Conservation (phyloP, 768 basidiomycete genomes). For the Gloeopeniophorella convolvens region DNA sequence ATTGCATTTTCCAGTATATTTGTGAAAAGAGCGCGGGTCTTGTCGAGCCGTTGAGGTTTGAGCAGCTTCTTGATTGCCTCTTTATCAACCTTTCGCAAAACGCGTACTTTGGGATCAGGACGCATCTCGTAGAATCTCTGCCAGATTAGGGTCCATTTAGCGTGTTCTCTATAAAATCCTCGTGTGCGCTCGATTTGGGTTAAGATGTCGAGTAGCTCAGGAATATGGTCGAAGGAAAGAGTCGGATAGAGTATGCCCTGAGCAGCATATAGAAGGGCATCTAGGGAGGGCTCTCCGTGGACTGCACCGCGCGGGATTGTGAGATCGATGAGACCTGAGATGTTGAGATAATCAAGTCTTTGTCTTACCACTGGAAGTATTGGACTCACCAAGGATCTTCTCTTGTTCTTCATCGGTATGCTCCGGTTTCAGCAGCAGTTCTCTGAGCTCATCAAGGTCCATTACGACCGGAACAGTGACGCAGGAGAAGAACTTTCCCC, state of each 20-base stretch:
- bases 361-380: not conserved
- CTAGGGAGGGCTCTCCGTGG: not conserved
- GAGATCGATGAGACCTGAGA: constrained; percentile 9
- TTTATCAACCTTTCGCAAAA: constrained; percentile 12
- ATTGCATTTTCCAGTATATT: constrained; percentile 11
- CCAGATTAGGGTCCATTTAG: constrained; percentile 15
- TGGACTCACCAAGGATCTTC: constrained; percentile 8
- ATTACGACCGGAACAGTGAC: too few relatives aligned
- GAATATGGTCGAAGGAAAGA: constrained; percentile 8
- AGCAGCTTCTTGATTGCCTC: constrained; percentile 9
- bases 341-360: constrained; percentile 4
- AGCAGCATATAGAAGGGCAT: constrained; percentile 1
- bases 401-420: constrained; percentile 9
- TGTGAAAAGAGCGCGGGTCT: constrained; percentile 5
- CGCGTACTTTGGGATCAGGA: constrained; percentile 7
- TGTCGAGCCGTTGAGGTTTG: constrained; percentile 12
- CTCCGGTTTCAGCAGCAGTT: constrained; percentile 5
- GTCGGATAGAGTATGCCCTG: constrained; percentile 13
- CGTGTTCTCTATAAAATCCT: constrained; percentile 12
- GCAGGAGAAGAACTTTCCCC: too few relatives aligned
- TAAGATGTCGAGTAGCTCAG: constrained; percentile 15
- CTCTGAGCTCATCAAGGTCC: constrained; percentile 6
- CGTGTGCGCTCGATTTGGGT: constrained; percentile 17
- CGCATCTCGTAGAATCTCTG: constrained; percentile 12
- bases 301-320: not conserved